These are phyloP conservation scores for Sarcomyxa edulis DNA, from an alignment of 768 basidiomycete species.

Conservation along the genomic window DNA sequence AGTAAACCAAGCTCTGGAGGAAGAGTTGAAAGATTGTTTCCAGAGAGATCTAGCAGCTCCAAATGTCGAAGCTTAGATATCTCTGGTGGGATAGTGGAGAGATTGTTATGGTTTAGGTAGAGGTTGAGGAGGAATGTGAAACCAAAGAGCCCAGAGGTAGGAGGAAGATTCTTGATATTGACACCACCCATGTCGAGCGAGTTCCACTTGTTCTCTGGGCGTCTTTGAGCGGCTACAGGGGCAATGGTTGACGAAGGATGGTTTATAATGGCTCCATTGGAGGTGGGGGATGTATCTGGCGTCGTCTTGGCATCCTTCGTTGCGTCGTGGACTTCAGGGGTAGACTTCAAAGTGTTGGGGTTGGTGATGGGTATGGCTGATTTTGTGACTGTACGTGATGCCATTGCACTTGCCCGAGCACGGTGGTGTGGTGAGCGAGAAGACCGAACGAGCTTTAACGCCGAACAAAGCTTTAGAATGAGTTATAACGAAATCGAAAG, in stretches of 20 bases:
- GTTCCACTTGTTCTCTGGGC: constrained; percentile 77
- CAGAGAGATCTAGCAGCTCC: constrained; percentile 86
- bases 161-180: constrained; percentile 84
- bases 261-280: constrained; percentile 34
- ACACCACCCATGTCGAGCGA: constrained; percentile 97
- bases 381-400: constrained; percentile 81
- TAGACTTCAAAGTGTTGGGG: constrained; percentile 65
- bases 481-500: constrained; percentile 10
- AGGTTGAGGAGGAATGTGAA: constrained; percentile 94
- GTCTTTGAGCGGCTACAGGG: constrained; percentile 62
- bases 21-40: constrained; percentile 72
- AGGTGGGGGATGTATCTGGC: constrained; percentile 26
- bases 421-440: constrained; percentile 90
- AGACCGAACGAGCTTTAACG: constrained; percentile 68
- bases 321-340: constrained; percentile 28
- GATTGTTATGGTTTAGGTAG: constrained; percentile 93
- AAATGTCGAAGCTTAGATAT: constrained; percentile 83
- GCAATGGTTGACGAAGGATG: constrained; percentile 77
- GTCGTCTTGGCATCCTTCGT: constrained; percentile 20
- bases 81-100: constrained; percentile 73
- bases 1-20: constrained; percentile 91
- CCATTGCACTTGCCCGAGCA: constrained; percentile 92
- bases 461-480: constrained; percentile 12
- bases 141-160: constrained; percentile 66
- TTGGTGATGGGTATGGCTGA: constrained; percentile 90